Evolutionary conservation across 495 filamentous ascomycete species (phyloP).

Genomic region (Darksidea phi): DNA sequence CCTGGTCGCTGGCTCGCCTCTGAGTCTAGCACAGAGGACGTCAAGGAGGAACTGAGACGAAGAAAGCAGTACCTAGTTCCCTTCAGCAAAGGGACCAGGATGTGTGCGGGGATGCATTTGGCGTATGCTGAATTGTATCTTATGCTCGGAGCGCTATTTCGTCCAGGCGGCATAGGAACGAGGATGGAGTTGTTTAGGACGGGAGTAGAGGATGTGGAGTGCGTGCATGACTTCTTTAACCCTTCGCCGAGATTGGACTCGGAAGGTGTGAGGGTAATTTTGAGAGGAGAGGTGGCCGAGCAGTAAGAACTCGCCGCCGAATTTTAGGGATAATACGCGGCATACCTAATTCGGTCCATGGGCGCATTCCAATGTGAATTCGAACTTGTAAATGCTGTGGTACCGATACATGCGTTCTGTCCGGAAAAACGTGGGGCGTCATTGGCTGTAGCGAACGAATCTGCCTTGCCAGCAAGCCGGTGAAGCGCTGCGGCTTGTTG

Average conservation of each 20-base stretch:
- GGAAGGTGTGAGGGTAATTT: neutral
- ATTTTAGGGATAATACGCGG: no score
- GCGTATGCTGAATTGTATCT: conserved; percentile 28
- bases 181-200: conserved; percentile 11
- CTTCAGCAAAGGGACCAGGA: conserved; percentile 13
- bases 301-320: neutral
- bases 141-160: conserved; percentile 3
- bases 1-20: conserved; percentile 34
- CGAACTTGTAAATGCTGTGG: no score
- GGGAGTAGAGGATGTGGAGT: conserved; percentile 10
- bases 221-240: conserved; percentile 16
- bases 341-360: no score
- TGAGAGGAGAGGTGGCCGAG: neutral
- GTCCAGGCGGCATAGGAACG: neutral
- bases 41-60: neutral
- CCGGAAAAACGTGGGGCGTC: no score
- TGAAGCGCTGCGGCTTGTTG: no score
- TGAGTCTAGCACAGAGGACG: neutral
- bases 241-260: neutral
- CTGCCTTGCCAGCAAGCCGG: no score
- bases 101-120: conserved; percentile 22
- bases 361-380: no score
- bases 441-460: no score
- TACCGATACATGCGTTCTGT: no score
- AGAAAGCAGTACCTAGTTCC: conserved; percentile 9